Evolutionary conservation across 225 moss, liverwort and hornwort genomes (phyloP).

Genomic region (Polytrichum commune): DNA sequence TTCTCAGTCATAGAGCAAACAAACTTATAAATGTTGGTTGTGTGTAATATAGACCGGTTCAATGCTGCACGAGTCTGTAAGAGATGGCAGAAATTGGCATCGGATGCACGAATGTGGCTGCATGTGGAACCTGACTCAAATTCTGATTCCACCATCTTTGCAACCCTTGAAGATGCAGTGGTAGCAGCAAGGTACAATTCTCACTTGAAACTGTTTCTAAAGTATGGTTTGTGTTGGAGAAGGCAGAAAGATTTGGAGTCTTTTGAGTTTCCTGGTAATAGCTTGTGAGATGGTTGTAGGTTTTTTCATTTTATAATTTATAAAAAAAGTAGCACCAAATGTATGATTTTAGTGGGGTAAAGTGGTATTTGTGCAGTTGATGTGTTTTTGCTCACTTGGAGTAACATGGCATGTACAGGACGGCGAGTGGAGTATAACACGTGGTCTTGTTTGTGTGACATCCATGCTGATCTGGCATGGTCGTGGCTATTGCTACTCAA

Average conservation of each 20-base stretch:
- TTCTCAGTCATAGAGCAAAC: too few relatives aligned
- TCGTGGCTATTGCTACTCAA: conserved; percentile 20
- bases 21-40: too few relatives aligned
- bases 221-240: too few relatives aligned
- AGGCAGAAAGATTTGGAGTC: too few relatives aligned
- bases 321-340: too few relatives aligned
- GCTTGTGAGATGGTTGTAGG: neutral
- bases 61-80: conserved; percentile 51
- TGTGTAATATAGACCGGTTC: conserved; percentile 43
- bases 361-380: conserved; percentile 13
- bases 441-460: conserved; percentile 39
- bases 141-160: conserved; percentile 21
- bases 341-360: neutral
- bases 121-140: conserved; percentile 29
- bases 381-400: conserved; percentile 37
- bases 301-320: neutral
- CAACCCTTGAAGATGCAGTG: conserved; percentile 46
- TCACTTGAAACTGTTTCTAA: neutral
- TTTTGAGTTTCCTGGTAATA: too few relatives aligned
- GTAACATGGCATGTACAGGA: conserved; percentile 48
- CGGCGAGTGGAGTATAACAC: conserved; percentile 42
- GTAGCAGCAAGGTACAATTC: conserved; percentile 38
- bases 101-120: conserved; percentile 52
- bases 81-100: conserved; percentile 52
- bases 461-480: conserved; percentile 38